Percentiles rank a stretch among this genome's conserved stretches.
Conservation (phyloP, 129 eudicot species). For the Centrapalus pauciflorus region DNA sequence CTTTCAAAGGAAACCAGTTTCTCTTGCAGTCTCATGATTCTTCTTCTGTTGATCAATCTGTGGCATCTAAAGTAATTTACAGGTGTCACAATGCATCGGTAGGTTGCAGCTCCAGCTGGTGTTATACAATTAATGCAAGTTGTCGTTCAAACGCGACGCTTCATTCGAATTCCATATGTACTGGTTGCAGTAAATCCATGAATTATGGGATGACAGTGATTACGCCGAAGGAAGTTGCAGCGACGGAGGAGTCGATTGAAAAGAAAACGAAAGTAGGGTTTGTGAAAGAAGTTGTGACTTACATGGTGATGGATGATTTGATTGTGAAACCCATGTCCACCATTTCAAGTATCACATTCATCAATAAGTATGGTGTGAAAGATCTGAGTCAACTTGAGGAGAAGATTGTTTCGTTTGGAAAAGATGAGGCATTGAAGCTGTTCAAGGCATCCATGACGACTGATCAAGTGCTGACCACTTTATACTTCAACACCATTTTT, state of each 20-base stretch:
- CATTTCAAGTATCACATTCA: conserved; percentile 4
- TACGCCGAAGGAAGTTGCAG: neutral
- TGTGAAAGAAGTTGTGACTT: neutral
- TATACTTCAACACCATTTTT: too few relatives aligned
- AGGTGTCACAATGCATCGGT: neutral
- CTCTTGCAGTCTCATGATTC: neutral
- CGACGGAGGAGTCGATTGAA: neutral
- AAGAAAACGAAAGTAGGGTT: neutral
- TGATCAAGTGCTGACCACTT: neutral
- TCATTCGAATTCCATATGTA: neutral
- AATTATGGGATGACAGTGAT: neutral
- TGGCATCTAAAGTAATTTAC: neutral
- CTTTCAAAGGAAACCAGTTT: neutral
- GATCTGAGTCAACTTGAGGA: conserved; percentile 12
- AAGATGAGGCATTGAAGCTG: conserved; percentile 3
- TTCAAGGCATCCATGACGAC: neutral
- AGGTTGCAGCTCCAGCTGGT: neutral
- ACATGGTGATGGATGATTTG: conserved; percentile 12
- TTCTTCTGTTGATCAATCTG: neutral
- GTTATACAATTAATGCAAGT: neutral
- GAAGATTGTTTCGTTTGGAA: neutral
- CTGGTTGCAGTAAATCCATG: neutral
- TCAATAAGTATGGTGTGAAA: conserved; percentile 2
- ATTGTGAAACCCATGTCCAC: conserved; percentile 6
- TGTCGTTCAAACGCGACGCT: neutral